These are phyloP conservation scores for Solanum habrochaites DNA, from an alignment of 257 asterid species.

Conservation along the genomic window DNA sequence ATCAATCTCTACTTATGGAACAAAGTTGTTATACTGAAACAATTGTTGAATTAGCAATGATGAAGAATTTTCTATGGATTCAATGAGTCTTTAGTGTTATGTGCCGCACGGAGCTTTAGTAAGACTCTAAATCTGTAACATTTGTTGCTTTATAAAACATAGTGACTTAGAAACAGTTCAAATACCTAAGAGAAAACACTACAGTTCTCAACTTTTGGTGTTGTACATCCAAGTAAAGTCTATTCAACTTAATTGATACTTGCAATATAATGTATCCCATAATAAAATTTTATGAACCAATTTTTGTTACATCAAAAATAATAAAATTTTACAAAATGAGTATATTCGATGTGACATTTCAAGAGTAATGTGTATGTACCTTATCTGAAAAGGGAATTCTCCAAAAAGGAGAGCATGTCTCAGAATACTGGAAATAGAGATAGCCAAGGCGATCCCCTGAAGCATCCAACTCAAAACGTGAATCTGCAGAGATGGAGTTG, in stretches of 20 bases:
- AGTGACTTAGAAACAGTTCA: not conserved
- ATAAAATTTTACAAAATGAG: not conserved
- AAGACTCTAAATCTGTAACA: too few relatives aligned
- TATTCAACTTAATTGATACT: too few relatives aligned
- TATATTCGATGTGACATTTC: not conserved
- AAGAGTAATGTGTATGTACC: not conserved
- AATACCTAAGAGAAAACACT: not conserved
- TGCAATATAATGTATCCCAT: too few relatives aligned
- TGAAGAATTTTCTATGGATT: not conserved
- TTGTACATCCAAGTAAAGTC: not conserved
- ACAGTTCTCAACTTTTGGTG: not conserved
- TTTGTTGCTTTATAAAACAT: not conserved
- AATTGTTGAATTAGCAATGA: not conserved
- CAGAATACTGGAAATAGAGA: conserved; percentile 14
- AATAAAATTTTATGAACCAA: too few relatives aligned
- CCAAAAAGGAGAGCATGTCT: conserved; percentile 12
- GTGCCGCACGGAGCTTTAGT: too few relatives aligned
- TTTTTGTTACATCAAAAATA: not conserved
- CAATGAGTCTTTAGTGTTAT: not conserved
- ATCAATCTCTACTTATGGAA: not conserved
- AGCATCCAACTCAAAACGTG: not conserved
- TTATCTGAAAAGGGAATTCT: conserved; percentile 15
- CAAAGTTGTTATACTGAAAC: not conserved
- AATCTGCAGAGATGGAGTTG: conserved; percentile 4
- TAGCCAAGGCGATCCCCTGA: conserved; percentile 6